Evolutionary conservation across 768 basidiomycete species (phyloP), one percentile per base, ranked within the genome.

Genomic region (Artomyces pyxidatus): DNA sequence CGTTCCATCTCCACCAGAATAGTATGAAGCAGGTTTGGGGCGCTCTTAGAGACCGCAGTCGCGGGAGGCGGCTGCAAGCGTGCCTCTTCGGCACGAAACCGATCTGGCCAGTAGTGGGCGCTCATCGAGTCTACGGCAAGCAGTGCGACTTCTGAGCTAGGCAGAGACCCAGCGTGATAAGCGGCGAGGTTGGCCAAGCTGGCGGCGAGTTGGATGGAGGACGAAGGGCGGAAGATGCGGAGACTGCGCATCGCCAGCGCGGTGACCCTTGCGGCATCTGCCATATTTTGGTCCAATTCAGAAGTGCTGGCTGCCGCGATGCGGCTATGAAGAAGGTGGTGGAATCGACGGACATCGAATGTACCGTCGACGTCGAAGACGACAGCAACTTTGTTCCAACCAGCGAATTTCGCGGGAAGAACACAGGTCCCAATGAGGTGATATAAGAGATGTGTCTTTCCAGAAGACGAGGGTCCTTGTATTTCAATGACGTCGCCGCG

Each of bases 361-460:
- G 74, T 71, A 42, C 68, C 70, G 59, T 92, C 85, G 40, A 77
- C 77, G 64, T 93, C 89, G 52, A 83, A 72, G 48, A 91, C 65
- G 25, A 85, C 67, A 17, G 80, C 87, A 50, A 72, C 72, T 61
- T 80, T 83, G 38, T 70, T 73, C 74, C 81, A 82, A 23, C 84
- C 84, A 35, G 70, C 75, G 52, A 67, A 54, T 21, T 53, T 54
- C 27, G 55, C 32, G 19, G 86, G 85, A 10, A 78, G 63, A 47
- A 88, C 68, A 55, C 83, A 80, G 19, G 70, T 72, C 11, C 78
- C 64, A 23, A 86, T 61, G 42, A 88, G 63, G 59, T 77, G 74
- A 60, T 84, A 84, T 23, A 89, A 65, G n/a, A 93, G 66, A 54
- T 85, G 83, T 2, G 85, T 83, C 66, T 92, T 93, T 25, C 87